Base-by-base conservation (phyloP, 2,329 filamentous ascomycete genomes). In the Aspergillus neoniger region DNA sequence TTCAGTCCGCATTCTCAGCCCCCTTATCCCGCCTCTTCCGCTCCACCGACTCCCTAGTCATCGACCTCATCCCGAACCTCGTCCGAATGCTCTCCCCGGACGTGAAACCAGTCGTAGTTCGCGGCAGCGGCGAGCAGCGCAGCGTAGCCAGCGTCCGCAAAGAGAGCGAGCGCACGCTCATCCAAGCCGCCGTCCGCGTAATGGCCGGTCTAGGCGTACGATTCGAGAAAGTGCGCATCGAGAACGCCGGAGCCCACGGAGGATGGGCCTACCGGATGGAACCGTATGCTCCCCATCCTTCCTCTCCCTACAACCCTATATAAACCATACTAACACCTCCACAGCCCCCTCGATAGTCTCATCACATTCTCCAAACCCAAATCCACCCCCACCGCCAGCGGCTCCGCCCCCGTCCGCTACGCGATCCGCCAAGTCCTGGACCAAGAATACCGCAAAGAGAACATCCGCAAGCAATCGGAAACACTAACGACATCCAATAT, bases 261-360 rank as follows among this genome's bases (percentile, higher is more conserved):
- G 88, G 85, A 67, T 98, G 88, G 84, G 88, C 96, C 8, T 98
- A 96, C 76, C 87, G 95, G 56, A 93, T 99, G 91, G 94, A 98
- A 71, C 95, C 95, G 84, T 93, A 80, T 83, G 89, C 88, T n/a
- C 25, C 17, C 6, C 8, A 2, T 25, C n/a, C n/a, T 15, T 6
- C 19, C 2, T 6, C 23, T 12, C 23, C 5, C 15, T 36, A 43
- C 5, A 19, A 56, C 6, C 17, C 9, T 14, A 53, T 25, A 39
- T 28, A 19, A 60, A 38, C 50, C 63, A 64, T 50, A 68, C 44
- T 48, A 44, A 59, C 2, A 17, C 8, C 30, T 55, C 32, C 59
- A 36, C 62, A 85, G 83, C 58, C 82, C 86, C 0, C 82, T 99
- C n/a, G 95, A 99, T 75, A 82, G 85, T 8, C 83, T 98, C 0